phyloP scores from a whole-genome alignment of 345 rosid genomes.

The Punica granatum region DNA sequence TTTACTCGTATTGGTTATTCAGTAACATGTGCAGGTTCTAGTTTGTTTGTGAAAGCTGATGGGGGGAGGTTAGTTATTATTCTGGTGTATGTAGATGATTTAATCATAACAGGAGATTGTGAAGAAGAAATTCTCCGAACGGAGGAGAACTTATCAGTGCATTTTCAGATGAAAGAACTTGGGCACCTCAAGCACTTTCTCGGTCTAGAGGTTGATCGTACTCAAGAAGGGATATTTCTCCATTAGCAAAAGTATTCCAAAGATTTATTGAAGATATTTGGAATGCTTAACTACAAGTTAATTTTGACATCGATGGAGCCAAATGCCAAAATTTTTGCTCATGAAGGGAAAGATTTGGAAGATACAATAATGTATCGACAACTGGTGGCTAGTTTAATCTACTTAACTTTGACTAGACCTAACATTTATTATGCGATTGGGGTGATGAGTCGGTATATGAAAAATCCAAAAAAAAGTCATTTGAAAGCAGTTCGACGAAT shows the following conservation, averaged over 20 bases:
- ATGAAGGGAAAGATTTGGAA: background rate
- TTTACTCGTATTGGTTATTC: constrained; percentile 4
- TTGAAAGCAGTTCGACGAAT: background rate
- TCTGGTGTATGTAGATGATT: no score
- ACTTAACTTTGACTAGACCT: background rate
- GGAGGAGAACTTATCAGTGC: constrained; percentile 5
- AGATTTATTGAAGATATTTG: constrained; percentile 1
- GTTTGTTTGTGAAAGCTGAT: constrained; percentile 4
- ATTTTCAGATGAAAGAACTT: constrained; percentile 8
- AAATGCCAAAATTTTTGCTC: background rate
- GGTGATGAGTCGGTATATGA: background rate
- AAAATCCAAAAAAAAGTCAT: constrained; percentile 4
- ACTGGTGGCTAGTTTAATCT: background rate
- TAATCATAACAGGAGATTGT: no score
- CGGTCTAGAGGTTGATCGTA: background rate
- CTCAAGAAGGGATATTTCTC: background rate
- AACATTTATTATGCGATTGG: constrained; percentile 3
- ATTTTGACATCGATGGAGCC: background rate
- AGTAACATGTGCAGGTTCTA: constrained; percentile 1
- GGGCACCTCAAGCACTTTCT: background rate
- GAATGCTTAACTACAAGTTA: background rate
- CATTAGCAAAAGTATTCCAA: constrained; percentile 9
- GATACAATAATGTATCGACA: background rate
- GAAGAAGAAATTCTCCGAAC: no score
- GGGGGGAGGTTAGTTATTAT: constrained; percentile 1